These are phyloP conservation scores for Sordariomycetes sp. DNA, from an alignment of 2,329 filamentous ascomycete genomes.

Conservation along the genomic window DNA sequence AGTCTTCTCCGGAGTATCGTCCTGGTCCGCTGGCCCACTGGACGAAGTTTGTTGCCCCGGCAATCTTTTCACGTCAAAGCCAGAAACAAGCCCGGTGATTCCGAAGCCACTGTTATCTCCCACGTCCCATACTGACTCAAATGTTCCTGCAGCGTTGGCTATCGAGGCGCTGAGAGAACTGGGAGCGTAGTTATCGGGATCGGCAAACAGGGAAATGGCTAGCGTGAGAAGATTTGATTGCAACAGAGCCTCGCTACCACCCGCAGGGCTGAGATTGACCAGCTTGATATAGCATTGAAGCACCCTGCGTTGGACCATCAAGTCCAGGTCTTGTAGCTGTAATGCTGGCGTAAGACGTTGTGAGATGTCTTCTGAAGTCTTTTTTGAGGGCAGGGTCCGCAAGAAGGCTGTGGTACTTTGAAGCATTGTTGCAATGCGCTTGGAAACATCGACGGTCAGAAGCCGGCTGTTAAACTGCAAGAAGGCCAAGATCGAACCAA, in stretches of 20 bases:
- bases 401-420: constrained; percentile 89
- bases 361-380: constrained; percentile 75
- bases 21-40: constrained; percentile 34
- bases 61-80: constrained; percentile 63
- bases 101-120: constrained; percentile 93
- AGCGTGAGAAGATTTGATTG: constrained; percentile 88
- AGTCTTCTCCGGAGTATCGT: constrained; percentile 51
- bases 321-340: constrained; percentile 80
- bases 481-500: constrained; percentile 87
- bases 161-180: constrained; percentile 86
- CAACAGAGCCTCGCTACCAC: constrained; percentile 74
- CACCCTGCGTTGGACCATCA: constrained; percentile 88
- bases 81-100: constrained; percentile 74
- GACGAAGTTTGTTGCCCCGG: constrained; percentile 56
- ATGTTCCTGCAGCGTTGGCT: constrained; percentile 78
- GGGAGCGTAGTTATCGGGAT: constrained; percentile 79
- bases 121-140: constrained; percentile 92
- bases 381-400: constrained; percentile 74
- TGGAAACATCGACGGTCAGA: constrained; percentile 87
- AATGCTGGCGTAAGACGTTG: constrained; percentile 78
- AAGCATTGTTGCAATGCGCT: constrained; percentile 85
- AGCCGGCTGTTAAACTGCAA: constrained; percentile 88
- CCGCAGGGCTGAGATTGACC: constrained; percentile 77
- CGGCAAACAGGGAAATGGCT: constrained; percentile 84
- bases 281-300: constrained; percentile 92